Conservation (phyloP, 371 early-diverging fungal species). For the Synchytrium microbalum region DNA sequence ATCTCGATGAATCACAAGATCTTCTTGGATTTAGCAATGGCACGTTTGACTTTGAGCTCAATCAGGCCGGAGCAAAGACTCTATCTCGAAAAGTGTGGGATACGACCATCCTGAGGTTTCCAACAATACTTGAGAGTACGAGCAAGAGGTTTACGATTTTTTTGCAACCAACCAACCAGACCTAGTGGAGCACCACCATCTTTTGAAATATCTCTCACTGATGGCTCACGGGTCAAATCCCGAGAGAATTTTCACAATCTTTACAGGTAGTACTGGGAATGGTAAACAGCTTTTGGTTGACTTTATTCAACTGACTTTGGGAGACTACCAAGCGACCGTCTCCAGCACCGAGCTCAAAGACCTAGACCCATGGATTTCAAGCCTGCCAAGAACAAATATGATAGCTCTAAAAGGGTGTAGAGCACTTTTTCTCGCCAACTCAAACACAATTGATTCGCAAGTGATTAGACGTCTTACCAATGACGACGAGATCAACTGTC, state of each 20-base stretch:
- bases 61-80: not conserved
- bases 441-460: not conserved
- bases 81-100: not conserved
- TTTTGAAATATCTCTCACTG: not conserved
- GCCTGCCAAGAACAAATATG: not conserved
- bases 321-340: not conserved
- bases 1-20: too few relatives aligned
- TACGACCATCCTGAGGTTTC: conserved; percentile 1
- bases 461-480: not conserved
- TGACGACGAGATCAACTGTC: not conserved
- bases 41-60: not conserved
- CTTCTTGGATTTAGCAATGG: not conserved
- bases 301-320: not conserved
- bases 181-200: not conserved
- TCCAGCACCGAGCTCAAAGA: not conserved
- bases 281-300: not conserved
- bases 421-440: not conserved
- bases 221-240: not conserved
- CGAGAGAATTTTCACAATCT: not conserved
- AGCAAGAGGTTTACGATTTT: not conserved
- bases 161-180: not conserved
- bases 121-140: too few relatives aligned
- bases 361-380: not conserved
- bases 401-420: not conserved
- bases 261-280: not conserved